phyloP scores from a whole-genome alignment of 23 red algal species.

The Gracilaria domingensis region DNA sequence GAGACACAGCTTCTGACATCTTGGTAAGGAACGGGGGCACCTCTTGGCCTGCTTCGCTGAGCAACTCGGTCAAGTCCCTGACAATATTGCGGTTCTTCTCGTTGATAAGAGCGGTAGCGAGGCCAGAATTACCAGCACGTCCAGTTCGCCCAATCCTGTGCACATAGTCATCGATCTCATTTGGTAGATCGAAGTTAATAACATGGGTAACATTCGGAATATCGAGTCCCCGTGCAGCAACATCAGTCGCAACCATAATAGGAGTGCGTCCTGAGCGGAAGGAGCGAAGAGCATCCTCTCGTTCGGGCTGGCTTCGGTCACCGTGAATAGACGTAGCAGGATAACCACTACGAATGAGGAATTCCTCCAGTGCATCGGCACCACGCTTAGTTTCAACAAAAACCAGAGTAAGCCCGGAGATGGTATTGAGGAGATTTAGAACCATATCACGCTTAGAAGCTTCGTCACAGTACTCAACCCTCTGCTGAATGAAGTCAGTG shows the following conservation, averaged over 20 bases:
- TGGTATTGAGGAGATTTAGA: slow-evolving; percentile 90
- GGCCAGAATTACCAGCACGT: slow-evolving; percentile 96
- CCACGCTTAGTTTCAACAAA: slow-evolving; percentile 99
- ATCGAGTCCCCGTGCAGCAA: slow-evolving; percentile 95
- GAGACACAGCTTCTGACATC: slow-evolving; percentile 69
- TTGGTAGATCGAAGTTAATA: slow-evolving; percentile 98
- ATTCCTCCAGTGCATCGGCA: slow-evolving; percentile 93
- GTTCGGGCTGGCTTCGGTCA: slow-evolving; percentile 96
- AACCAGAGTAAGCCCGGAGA: slow-evolving; percentile 91
- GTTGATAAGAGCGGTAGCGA: slow-evolving; percentile 96
- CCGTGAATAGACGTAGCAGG: slow-evolving; percentile 98
- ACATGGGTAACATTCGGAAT: slow-evolving; percentile 99
- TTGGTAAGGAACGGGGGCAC: slow-evolving; percentile 88
- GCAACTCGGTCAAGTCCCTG: slow-evolving; percentile 84
- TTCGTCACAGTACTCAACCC: slow-evolving; percentile 92
- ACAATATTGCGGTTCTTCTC: slow-evolving; percentile 97
- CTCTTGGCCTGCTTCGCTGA: slow-evolving; percentile 97
- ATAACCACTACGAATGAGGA: slow-evolving; percentile 82
- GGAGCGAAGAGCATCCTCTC: slow-evolving; percentile 90
- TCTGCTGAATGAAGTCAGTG: slow-evolving; percentile 98
- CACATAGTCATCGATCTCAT: slow-evolving; percentile 97
- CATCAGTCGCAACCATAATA: slow-evolving; percentile 99
- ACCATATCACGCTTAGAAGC: slow-evolving; percentile 91
- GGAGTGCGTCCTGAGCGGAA: slow-evolving; percentile 95
- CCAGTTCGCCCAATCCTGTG: slow-evolving; percentile 99